phyloP scores from a whole-genome alignment of 805 yeast genomes.

The Diddensiella santjacobensis region DNA sequence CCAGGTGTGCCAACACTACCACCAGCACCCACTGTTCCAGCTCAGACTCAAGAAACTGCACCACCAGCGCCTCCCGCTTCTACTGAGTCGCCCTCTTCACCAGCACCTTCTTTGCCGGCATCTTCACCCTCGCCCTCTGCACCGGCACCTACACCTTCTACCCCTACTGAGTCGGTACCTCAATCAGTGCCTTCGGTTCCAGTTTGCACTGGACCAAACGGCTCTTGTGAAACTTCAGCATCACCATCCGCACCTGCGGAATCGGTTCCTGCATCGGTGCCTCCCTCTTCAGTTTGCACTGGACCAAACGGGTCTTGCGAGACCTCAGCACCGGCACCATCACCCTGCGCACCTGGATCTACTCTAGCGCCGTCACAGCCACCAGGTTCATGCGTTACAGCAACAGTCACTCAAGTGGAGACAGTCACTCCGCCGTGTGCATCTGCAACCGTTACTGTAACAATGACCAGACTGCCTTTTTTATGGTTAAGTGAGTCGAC shows the following conservation, averaged over 20 bases:
- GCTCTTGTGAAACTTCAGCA: slow-evolving; percentile 4
- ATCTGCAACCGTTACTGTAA: slow-evolving; percentile 12
- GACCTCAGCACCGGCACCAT: neutral
- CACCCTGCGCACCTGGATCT: too few relatives aligned
- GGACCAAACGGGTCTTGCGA: neutral
- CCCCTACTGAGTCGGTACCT: neutral
- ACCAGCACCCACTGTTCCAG: neutral
- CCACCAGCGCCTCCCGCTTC: slow-evolving; percentile 1
- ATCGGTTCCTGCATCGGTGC: slow-evolving; percentile 6
- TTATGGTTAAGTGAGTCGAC: slow-evolving; percentile 37
- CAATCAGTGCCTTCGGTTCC: neutral
- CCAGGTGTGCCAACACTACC: neutral
- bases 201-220: neutral
- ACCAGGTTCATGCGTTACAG: slow-evolving; percentile 2
- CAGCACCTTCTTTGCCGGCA: neutral
- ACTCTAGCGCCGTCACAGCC: too few relatives aligned
- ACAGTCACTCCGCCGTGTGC: slow-evolving; percentile 13
- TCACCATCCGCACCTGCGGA: slow-evolving; percentile 3
- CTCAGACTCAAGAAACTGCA: slow-evolving; percentile 5
- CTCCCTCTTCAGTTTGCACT: neutral
- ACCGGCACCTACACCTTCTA: neutral
- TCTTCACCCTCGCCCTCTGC: neutral
- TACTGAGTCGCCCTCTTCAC: neutral
- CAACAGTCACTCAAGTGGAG: slow-evolving; percentile 6
- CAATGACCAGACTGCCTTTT: slow-evolving; percentile 26